Evolutionary conservation across 1,284 basidiomycete genomes (phyloP), one percentile per base, ranked within the genome.

Genomic region (Uromyces viciae-fabae): DNA sequence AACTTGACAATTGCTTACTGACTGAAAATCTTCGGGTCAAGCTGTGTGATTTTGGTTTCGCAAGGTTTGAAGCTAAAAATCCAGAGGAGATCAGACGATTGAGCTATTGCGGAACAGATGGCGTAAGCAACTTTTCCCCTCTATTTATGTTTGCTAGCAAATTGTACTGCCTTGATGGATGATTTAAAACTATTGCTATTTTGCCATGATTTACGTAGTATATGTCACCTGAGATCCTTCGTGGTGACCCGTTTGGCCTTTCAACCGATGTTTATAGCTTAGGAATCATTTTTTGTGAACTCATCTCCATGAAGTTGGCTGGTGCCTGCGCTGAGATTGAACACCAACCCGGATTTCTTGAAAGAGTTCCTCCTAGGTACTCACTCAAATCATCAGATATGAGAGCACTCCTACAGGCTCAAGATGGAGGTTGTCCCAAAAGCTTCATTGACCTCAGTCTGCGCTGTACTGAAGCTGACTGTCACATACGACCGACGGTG

Each of bases 41-140:
- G 88, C 91, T 98, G 83, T 96, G 94, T 49, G 96, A 98, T 85
- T 98, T 98, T 87, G 95, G 95, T 9, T 96, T 95, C 84, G 94
- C 94, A 1, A 90, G 94, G 54, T 97, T 98, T 84, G 94, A 94
- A 0, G 94, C 94, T 0, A 90, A 94, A 42, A 95, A 93, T 84
- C 92, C 91, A 76, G 94, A 95, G 82, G 95, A 99, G 86, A 91
- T 91, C 86, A 92, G 92, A 84, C 90, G 94, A 28, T 91, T 98
- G 84, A 97, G 94, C 0, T 98, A 96, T 87, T 98, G 96, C 84
- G 95, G 95, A 22, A 98, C 95, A 0, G 95, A 98, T 85, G 92
- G 93, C 2, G 94, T 94, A 87, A 93, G 93, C 93, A 94, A 91
- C 43, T 79, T 69, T 38, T 1, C 3, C 14, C 22, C 38, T 68